These are phyloP conservation scores for Talaromyces adpressus DNA, from an alignment of 495 filamentous ascomycete genomes.

Conservation along the genomic window DNA sequence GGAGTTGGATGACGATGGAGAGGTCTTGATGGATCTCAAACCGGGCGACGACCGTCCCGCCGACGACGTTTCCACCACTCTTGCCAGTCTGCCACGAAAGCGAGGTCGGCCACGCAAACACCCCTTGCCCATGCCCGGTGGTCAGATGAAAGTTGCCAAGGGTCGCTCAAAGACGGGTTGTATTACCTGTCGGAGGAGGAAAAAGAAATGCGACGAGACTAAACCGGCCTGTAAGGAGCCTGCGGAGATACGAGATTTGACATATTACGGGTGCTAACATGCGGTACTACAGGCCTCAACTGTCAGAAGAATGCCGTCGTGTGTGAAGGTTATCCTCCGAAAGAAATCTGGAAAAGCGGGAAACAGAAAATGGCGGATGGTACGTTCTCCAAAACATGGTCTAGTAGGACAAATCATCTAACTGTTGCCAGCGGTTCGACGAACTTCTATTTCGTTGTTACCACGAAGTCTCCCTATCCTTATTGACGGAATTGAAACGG, in stretches of 20 bases:
- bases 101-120: conserved; percentile 84
- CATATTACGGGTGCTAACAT: not conserved
- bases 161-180: conserved; percentile 92
- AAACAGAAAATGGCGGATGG: conserved; percentile 70
- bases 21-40: conserved; percentile 32
- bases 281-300: conserved; percentile 57
- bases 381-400: conserved; percentile 25
- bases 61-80: conserved; percentile 17
- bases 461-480: conserved; percentile 66
- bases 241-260: not conserved
- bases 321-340: conserved; percentile 89
- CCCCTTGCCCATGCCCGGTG: conserved; percentile 50
- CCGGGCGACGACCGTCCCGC: conserved; percentile 22
- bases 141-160: conserved; percentile 65
- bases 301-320: conserved; percentile 92
- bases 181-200: conserved; percentile 82
- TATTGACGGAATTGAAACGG: conserved; percentile 80
- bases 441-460: conserved; percentile 15
- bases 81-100: conserved; percentile 40
- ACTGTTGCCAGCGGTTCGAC: conserved; percentile 6
- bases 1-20: conserved; percentile 31
- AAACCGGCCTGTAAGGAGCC: conserved; percentile 61
- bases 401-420: not conserved
- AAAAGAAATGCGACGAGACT: conserved; percentile 98
- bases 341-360: conserved; percentile 79